Percentiles rank a stretch among this genome's conserved stretches.
These are phyloP conservation scores for Oldenlandia corymbosa DNA, from an alignment of 257 asterid species.

Conservation along the genomic window DNA sequence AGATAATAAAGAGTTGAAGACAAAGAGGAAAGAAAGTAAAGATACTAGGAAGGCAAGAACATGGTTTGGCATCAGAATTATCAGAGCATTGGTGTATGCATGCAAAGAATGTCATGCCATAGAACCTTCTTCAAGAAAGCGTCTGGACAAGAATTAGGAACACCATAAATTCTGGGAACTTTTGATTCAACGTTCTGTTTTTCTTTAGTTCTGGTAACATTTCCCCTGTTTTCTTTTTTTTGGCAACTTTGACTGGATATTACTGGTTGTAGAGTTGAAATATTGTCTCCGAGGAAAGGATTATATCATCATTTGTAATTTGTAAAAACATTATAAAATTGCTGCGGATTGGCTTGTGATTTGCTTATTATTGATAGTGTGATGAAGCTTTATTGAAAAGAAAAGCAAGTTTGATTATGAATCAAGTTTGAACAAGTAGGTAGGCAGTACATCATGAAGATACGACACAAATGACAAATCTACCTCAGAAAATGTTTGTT, in stretches of 20 bases:
- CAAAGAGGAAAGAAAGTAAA: slow-evolving; percentile 21
- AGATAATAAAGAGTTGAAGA: slow-evolving; percentile 18
- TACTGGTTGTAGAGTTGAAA: not conserved
- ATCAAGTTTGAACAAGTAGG: too few species aligned
- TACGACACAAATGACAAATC: too few species aligned
- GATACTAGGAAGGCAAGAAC: slow-evolving; percentile 10
- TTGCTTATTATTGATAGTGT: too few species aligned
- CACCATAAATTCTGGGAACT: not conserved
- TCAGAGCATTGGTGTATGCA: slow-evolving; percentile 45
- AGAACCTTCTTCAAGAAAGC: slow-evolving; percentile 25
- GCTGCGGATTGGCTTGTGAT: not conserved
- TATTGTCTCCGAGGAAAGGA: not conserved
- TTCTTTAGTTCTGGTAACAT: too few species aligned
- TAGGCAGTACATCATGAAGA: too few species aligned
- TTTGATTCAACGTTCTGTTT: too few species aligned
- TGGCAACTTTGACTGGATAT: slow-evolving; percentile 2
- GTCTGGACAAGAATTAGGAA: slow-evolving; percentile 5
- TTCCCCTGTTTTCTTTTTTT: not conserved
- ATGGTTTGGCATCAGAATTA: slow-evolving; percentile 44
- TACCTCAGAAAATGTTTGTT: too few species aligned
- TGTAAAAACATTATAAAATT: not conserved
- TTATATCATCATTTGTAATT: too few species aligned
- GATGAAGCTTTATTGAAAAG: too few species aligned
- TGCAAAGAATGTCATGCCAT: slow-evolving; percentile 85
- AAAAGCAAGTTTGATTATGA: too few species aligned